Conservation (phyloP, 768 basidiomycete species). For the Boletales sp. region DNA sequence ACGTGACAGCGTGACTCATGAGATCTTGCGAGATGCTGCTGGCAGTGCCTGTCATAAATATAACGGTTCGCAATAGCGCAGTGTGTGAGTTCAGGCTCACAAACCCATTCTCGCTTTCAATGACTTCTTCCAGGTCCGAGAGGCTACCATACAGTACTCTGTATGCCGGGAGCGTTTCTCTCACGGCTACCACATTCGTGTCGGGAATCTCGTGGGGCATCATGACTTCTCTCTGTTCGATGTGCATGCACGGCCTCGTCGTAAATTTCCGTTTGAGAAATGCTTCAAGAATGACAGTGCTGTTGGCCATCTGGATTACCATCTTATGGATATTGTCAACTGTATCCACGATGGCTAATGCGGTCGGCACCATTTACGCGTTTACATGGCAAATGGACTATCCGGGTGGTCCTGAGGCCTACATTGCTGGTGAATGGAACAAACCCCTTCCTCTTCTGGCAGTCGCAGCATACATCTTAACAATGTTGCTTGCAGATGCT, state of each 20-base stretch:
- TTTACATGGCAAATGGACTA: conserved; percentile 2
- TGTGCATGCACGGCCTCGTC: neutral
- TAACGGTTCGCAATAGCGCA: too few species aligned
- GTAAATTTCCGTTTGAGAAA: neutral
- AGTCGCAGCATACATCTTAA: neutral
- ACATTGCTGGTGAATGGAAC: neutral
- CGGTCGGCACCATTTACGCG: neutral
- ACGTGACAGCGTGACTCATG: too few species aligned
- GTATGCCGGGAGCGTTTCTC: neutral
- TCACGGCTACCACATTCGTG: conserved; percentile 2
- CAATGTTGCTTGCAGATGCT: neutral
- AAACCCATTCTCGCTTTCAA: too few species aligned
- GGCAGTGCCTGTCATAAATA: too few species aligned
- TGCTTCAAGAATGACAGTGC: neutral
- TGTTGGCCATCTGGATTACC: neutral
- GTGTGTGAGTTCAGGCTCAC: too few species aligned
- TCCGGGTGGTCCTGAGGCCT: neutral
- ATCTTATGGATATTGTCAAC: neutral
- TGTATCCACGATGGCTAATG: neutral
- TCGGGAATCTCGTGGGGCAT: neutral
- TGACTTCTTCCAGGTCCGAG: neutral
- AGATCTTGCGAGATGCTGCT: too few species aligned
- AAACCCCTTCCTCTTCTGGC: neutral
- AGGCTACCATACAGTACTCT: neutral
- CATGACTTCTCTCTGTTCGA: neutral